Base-by-base conservation (phyloP, 1,139 yeast species). In the Zygosaccharomyces sapae region DNA sequence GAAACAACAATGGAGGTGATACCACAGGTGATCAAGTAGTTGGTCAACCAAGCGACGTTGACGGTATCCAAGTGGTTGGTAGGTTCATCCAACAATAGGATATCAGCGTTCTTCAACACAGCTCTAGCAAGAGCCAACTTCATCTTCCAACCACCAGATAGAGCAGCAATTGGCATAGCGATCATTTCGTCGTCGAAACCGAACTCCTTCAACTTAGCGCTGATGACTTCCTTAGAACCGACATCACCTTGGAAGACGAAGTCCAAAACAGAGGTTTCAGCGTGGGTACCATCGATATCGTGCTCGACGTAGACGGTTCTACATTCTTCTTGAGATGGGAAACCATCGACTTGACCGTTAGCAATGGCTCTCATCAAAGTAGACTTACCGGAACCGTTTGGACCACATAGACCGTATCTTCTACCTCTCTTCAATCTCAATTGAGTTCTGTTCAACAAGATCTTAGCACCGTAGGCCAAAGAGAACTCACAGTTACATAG, bases 141-240 rank as follows among this genome's bases (percentile, higher is more conserved):
- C 98, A 92, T 92, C 83, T 92, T 92, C 98, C 98, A 92, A 83
- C 98, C 98, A 84, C 98, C 98, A 68, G 97, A 90, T 66, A 92
- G 81, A 58, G 97, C 87, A 70, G 89, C 83, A 72, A 92, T 90
- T 72, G 95, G 95, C 92, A 85, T 86, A 62, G 69, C 72, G 70
- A 82, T 81, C 96, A 89, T 89, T 68, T 83, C 95, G 55, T 87
- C 92, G 64, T 94, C 68, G 88, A 92, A 92, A 68, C 81, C 80
- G 80, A 92, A 92, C 74, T 89, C 97, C 57, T 73, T 73, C 72
- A 92, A 84, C 73, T 85, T 83, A 56, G 71, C 79, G 61, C 75
- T 80, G 62, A 86, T 87, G 57, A 73, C 82, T 57, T 79, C 87
- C 63, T 67, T 72, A 68, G 88, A 76, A 74, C 88, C 89, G 66